Base-by-base conservation (phyloP, 306 rosid species). In the Biancaea sappan region DNA sequence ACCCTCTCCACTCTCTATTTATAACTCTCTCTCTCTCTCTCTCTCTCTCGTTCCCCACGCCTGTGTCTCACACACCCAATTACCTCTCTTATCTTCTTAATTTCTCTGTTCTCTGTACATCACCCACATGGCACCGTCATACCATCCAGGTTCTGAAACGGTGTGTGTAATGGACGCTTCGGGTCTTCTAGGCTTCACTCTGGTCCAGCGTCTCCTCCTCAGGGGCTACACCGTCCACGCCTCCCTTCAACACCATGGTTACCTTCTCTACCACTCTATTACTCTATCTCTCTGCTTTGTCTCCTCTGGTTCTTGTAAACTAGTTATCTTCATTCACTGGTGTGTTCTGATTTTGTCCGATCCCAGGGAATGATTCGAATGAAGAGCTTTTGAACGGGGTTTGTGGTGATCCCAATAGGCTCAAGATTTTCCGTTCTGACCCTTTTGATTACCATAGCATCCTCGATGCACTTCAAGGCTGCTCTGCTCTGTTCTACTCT, bases 381-480 rank as follows among this genome's bases (percentile, higher is more conserved):
- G 16, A 75, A 40, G 51, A 57, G 34, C 69, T 66, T 61, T 66
- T 77, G 3, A 63, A 38, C 44, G 82, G 62, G 68, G 2, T 78
- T 77, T 41, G 69, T 32, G 70, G 19, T 37, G 79, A 86, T 18
- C 62, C 75, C 28, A 26, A 72, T 34, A 84, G 37, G 58, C 69
- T 88, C 24, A 84, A 72, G 79, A 63, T 82, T 35, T 86, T 88
- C 68, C 66, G 58, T 15, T 80, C 83, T 0, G 91, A 89, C 71
- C 91, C 88, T 0, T 86, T 84, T 53, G 94, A 89, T 50, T 89
- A 89, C 64, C 91, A 86, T 15, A 86, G 84, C 82, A 84, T 89
- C 16, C n/a, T 77, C 0, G 77, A 84, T 52, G 89, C 94, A 7
- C 56, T 89, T 59, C 83, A 54, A 40, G 88, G 91, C 18, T 84